phyloP scores from a whole-genome alignment of 2,329 filamentous ascomycete species.

The Trichoderma pleuroti region DNA sequence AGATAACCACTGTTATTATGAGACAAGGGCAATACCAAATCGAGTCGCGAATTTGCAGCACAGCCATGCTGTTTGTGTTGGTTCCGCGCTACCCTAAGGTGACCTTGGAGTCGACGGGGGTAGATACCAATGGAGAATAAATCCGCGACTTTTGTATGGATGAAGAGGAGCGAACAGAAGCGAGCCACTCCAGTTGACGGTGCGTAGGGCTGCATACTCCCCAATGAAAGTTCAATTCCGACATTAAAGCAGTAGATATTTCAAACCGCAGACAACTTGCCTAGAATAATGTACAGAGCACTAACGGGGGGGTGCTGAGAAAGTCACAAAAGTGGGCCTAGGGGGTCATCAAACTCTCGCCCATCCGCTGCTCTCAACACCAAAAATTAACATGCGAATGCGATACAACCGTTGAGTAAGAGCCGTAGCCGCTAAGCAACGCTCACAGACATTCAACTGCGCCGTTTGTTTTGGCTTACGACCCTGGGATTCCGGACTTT shows the following conservation, averaged over 20 bases:
- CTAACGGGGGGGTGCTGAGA: not conserved
- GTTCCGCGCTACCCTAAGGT: not conserved
- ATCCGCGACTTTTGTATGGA: not conserved
- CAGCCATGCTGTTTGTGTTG: not conserved
- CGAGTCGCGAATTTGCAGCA: not conserved
- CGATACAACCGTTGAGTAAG: not conserved
- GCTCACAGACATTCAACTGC: not conserved
- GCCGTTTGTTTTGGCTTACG: not conserved
- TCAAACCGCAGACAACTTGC: not conserved
- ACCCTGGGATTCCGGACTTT: not conserved
- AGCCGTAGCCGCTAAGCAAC: not conserved
- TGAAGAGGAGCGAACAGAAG: not conserved
- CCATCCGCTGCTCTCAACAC: not conserved
- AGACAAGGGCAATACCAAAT: not conserved
- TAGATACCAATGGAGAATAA: not conserved
- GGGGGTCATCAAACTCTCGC: conserved; percentile 3
- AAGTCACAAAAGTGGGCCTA: conserved; percentile 15
- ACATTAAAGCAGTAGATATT: not conserved
- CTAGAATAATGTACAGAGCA: not conserved
- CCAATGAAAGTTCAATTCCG: not conserved
- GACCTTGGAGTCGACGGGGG: not conserved
- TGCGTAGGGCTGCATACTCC: not conserved
- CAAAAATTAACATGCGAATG: not conserved
- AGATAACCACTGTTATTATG: not conserved
- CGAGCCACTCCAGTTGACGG: not conserved